Conservation (phyloP, 2,329 filamentous ascomycete genomes). For the Erysiphe pulchra region DNA sequence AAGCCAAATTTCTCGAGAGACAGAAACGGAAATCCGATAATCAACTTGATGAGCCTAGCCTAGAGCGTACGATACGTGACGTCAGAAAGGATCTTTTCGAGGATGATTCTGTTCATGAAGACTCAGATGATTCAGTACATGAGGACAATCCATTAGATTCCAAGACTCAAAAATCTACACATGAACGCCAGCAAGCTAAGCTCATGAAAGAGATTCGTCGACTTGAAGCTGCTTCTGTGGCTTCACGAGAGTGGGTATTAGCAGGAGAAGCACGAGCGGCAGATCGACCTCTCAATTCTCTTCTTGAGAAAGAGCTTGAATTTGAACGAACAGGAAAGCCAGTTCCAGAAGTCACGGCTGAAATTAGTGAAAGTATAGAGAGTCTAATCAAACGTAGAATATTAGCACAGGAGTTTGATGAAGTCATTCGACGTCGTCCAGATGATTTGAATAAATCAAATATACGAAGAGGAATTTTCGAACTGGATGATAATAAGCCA, state of each 20-base stretch:
- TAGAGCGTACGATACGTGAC: conserved; percentile 63
- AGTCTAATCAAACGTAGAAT: conserved; percentile 86
- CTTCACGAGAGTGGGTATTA: conserved; percentile 76
- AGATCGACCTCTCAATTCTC: conserved; percentile 69
- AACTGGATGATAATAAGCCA: conserved; percentile 70
- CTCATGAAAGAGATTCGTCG: conserved; percentile 74
- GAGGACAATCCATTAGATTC: conserved; percentile 43
- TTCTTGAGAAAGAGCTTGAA: conserved; percentile 83
- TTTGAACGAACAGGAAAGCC: conserved; percentile 92
- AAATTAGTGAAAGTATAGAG: conserved; percentile 77
- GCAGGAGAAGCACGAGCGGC: conserved; percentile 64
- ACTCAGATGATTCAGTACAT: conserved; percentile 37
- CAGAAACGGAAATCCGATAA: conserved; percentile 16
- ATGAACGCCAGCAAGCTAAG: conserved; percentile 69
- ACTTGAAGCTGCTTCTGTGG: conserved; percentile 69
- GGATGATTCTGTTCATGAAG: conserved; percentile 38
- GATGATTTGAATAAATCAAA: conserved; percentile 36
- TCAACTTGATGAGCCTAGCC: conserved; percentile 32
- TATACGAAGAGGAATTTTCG: conserved; percentile 37
- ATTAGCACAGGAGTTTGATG: conserved; percentile 72
- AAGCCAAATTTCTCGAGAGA: conserved; percentile 17
- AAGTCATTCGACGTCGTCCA: conserved; percentile 60
- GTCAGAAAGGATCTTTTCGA: conserved; percentile 82
- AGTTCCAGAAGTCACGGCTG: conserved; percentile 76
- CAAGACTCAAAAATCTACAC: conserved; percentile 51